Percentiles rank a stretch among this genome's conserved stretches.
phyloP scores from a whole-genome alignment of 208 protist genomes.

The Leishmania tarentolae region DNA sequence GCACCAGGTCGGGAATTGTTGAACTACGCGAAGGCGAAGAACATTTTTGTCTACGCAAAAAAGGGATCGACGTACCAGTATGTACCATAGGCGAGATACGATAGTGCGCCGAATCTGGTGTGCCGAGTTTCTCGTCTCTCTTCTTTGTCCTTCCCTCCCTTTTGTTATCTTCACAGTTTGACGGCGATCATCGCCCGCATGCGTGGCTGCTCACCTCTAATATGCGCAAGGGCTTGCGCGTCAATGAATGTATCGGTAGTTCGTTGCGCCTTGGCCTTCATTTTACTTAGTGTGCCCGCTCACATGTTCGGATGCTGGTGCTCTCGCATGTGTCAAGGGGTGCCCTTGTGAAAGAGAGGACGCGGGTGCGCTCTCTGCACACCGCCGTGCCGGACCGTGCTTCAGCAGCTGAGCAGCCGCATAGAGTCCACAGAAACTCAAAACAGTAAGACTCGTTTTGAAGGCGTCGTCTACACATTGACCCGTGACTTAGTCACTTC shows the following conservation, averaged over 20 bases:
- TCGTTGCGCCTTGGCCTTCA: not conserved
- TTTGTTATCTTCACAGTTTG: constrained; percentile 13
- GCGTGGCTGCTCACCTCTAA: not conserved
- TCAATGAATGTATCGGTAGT: not conserved
- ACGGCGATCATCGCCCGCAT: not conserved
- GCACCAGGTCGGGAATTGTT: constrained; percentile 72
- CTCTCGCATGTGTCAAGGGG: not conserved
- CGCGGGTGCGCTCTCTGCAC: not conserved
- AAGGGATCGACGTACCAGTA: constrained; percentile 73
- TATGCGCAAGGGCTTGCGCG: not conserved
- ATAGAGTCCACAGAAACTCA: not conserved
- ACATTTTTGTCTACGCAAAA: constrained; percentile 83
- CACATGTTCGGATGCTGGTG: not conserved
- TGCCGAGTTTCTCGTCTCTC: not conserved
- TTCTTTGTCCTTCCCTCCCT: not conserved
- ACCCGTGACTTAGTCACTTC: not conserved
- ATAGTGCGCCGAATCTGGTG: not conserved
- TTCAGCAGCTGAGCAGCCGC: not conserved
- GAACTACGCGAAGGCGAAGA: constrained; percentile 80
- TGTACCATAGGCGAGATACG: constrained; percentile 36
- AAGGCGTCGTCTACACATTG: not conserved
- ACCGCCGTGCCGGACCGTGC: not conserved
- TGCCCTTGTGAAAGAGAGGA: not conserved
- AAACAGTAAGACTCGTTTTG: not conserved
- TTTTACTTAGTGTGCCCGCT: not conserved